Evolutionary conservation across 2,329 filamentous ascomycete species (phyloP).

Genomic region (Beauveria brongniartii): DNA sequence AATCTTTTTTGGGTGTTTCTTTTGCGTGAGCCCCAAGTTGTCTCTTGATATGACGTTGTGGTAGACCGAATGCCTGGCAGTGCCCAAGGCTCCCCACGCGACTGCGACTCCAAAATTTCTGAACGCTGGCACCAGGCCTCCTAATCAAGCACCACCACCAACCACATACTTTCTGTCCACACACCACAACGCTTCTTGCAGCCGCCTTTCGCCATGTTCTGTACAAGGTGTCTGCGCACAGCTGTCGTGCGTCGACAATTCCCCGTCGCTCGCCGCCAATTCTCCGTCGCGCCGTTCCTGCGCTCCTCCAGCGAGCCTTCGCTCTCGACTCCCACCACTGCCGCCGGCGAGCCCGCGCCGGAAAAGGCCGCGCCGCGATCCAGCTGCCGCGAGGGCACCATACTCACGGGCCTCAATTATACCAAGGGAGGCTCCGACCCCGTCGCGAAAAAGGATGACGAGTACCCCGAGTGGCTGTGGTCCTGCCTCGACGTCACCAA

Average conservation of each 20-base stretch:
- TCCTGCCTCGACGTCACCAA: slow-evolving; percentile 55
- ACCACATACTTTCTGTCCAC: slow-evolving; percentile 20
- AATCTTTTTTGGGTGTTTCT: not conserved
- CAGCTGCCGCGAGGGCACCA: slow-evolving; percentile 58
- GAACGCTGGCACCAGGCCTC: not conserved
- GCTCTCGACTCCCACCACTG: slow-evolving; percentile 28
- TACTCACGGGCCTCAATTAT: slow-evolving; percentile 69
- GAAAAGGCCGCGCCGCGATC: slow-evolving; percentile 29
- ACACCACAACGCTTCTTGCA: not conserved
- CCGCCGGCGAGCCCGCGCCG: slow-evolving; percentile 22
- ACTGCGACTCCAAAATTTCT: slow-evolving; percentile 21
- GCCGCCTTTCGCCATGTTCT: slow-evolving; percentile 27
- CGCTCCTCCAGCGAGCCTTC: slow-evolving; percentile 29
- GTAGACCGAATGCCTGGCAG: not conserved
- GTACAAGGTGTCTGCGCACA: slow-evolving; percentile 42
- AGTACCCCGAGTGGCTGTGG: slow-evolving; percentile 81
- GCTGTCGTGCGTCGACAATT: slow-evolving; percentile 24
- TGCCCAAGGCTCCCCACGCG: slow-evolving; percentile 12
- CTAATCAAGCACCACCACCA: not conserved
- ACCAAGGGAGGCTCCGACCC: slow-evolving; percentile 66
- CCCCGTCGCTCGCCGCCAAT: slow-evolving; percentile 27
- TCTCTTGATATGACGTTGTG: not conserved
- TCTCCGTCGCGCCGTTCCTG: slow-evolving; percentile 32
- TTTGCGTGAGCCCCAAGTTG: too few species aligned
- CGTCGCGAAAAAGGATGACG: slow-evolving; percentile 62